phyloP scores from a whole-genome alignment of 73 alveolate genomes.

The Paramecium caudatum region DNA sequence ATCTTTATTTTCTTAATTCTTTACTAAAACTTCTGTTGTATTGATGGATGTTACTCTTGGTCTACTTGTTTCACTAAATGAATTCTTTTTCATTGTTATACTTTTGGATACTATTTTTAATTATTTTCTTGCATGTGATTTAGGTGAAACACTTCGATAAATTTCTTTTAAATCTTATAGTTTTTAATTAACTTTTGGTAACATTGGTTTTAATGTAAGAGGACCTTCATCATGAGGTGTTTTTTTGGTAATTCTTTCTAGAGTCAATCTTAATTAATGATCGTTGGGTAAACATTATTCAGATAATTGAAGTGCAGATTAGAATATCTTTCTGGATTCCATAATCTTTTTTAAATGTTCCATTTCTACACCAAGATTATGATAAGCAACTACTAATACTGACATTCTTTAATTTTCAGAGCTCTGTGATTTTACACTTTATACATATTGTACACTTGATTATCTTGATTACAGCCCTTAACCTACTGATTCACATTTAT shows the following conservation, averaged over 20 bases:
- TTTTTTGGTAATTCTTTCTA: not conserved
- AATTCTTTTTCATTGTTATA: not conserved
- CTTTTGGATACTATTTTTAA: not conserved
- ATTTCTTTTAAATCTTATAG: not conserved
- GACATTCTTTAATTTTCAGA: slow-evolving; percentile 77
- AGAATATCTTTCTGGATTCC: slow-evolving; percentile 45
- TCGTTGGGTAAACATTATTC: slow-evolving; percentile 9
- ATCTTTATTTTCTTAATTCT: not conserved
- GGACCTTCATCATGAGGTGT: not conserved
- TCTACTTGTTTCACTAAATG: slow-evolving; percentile 16
- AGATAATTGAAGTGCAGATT: slow-evolving; percentile 25
- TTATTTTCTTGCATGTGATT: not conserved
- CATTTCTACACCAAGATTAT: slow-evolving; percentile 89
- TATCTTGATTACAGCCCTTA: not conserved
- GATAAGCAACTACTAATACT: slow-evolving; percentile 89
- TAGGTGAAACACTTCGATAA: slow-evolving; percentile 5
- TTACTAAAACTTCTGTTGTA: not conserved
- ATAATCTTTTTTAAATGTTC: slow-evolving; percentile 78
- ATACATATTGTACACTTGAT: slow-evolving; percentile 56
- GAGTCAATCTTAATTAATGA: slow-evolving; percentile 24
- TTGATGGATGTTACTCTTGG: not conserved
- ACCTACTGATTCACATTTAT: not conserved
- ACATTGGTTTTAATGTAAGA: not conserved
- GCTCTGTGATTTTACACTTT: not conserved
- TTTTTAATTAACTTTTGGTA: slow-evolving; percentile 33